Percentiles rank a stretch among this genome's conserved stretches.
Evolutionary conservation across 805 yeast species (phyloP).

Genomic region (Wickerhamiella parazyma): DNA sequence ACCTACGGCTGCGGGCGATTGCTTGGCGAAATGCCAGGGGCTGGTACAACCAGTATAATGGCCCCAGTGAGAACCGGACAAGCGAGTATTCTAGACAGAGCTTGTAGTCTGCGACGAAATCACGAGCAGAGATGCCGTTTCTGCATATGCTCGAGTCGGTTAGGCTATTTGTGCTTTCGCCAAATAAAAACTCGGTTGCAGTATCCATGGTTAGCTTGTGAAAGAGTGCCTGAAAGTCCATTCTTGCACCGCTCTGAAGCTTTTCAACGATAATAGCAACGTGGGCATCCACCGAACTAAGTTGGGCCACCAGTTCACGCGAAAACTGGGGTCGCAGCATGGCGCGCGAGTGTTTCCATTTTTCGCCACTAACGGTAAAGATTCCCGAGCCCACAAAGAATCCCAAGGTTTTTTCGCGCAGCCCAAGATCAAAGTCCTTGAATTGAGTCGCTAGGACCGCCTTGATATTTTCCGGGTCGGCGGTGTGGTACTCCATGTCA

Average conservation of each 20-base stretch:
- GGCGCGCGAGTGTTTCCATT: slow-evolving; percentile 28
- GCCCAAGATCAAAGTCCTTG: slow-evolving; percentile 24
- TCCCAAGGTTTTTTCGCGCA: slow-evolving; percentile 19
- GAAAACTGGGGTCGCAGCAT: slow-evolving; percentile 28
- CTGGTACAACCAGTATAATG: slow-evolving; percentile 14
- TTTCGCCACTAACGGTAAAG: slow-evolving; percentile 26
- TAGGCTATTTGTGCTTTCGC: slow-evolving; percentile 16
- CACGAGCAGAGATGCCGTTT: slow-evolving; percentile 17
- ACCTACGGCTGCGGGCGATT: slow-evolving; percentile 23
- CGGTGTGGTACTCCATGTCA: slow-evolving; percentile 13
- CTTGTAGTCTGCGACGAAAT: slow-evolving; percentile 19
- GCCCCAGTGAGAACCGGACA: slow-evolving; percentile 5
- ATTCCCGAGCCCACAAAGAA: slow-evolving; percentile 27
- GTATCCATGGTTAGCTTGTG: slow-evolving; percentile 22
- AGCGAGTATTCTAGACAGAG: slow-evolving; percentile 1
- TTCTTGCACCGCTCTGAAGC: slow-evolving; percentile 7
- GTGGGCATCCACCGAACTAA: slow-evolving; percentile 21
- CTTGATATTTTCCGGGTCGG: slow-evolving; percentile 23
- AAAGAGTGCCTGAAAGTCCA: slow-evolving; percentile 16
- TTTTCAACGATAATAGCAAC: slow-evolving; percentile 16
- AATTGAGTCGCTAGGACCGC: slow-evolving; percentile 22
- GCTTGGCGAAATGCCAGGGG: slow-evolving; percentile 24
- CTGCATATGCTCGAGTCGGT: slow-evolving; percentile 8
- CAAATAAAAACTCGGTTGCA: slow-evolving; percentile 22
- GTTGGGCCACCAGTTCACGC: slow-evolving; percentile 24